A percentile compares a stretch with the other conserved stretches of the same genome.
Conservation (phyloP, 2,329 filamentous ascomycete species). For the Clonostachys byssicola region DNA sequence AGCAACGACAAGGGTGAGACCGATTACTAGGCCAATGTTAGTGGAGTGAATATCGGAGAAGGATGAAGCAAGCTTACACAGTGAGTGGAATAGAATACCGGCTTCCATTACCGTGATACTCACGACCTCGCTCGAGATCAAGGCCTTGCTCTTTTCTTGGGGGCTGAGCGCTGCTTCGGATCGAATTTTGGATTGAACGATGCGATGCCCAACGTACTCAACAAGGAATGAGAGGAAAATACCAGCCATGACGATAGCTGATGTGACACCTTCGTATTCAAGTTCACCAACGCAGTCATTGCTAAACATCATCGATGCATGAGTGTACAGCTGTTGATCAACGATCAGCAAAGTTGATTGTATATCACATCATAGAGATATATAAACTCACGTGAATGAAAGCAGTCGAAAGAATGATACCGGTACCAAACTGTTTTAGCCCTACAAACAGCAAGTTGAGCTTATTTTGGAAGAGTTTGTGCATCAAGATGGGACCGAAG, state of each 20-base stretch:
- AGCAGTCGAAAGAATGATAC: constrained; percentile 68
- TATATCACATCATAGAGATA: not conserved
- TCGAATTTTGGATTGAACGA: constrained; percentile 36
- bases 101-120: constrained; percentile 67
- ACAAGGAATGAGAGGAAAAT: constrained; percentile 69
- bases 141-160: constrained; percentile 13
- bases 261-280: constrained; percentile 63
- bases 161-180: constrained; percentile 14
- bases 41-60: not conserved
- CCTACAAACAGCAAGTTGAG: constrained; percentile 50
- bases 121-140: constrained; percentile 41
- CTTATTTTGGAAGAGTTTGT: constrained; percentile 49
- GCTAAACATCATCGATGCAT: constrained; percentile 68
- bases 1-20: constrained; percentile 58
- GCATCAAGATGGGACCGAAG: constrained; percentile 62
- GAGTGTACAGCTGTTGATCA: constrained; percentile 59
- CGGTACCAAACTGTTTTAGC: constrained; percentile 71
- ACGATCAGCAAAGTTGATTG: not conserved
- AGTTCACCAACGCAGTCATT: constrained; percentile 66
- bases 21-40: constrained; percentile 44
- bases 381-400: constrained; percentile 57
- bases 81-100: constrained; percentile 72
- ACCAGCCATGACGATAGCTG: constrained; percentile 70
- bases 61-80: constrained; percentile 38
- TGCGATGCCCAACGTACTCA: constrained; percentile 61